Conservation (phyloP, 1,284 basidiomycete species). For the Apiotrichum siamense region DNA sequence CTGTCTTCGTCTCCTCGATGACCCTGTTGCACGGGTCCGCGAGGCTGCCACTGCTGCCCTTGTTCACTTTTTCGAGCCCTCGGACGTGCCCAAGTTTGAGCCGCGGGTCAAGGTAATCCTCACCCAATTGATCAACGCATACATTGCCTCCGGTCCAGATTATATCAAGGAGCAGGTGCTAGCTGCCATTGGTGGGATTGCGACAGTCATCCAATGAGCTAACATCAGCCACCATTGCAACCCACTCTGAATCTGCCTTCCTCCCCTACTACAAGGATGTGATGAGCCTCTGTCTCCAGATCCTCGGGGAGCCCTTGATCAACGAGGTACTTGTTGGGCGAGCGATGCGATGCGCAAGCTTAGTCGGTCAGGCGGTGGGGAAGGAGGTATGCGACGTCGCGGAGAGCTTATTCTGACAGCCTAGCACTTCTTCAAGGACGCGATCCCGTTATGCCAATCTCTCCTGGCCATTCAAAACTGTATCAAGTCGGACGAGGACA, state of each 20-base stretch:
- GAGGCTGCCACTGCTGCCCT: constrained; percentile 74
- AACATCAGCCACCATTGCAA: constrained; percentile 68
- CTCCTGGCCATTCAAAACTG: constrained; percentile 71
- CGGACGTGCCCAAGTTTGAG: constrained; percentile 61
- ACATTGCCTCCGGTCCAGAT: constrained; percentile 23
- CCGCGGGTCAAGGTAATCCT: constrained; percentile 56
- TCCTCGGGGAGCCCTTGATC: constrained; percentile 61
- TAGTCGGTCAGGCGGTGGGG: constrained; percentile 76
- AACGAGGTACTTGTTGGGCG: constrained; percentile 65
- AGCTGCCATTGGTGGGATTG: constrained; percentile 53
- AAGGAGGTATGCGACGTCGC: constrained; percentile 19
- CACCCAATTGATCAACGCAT: constrained; percentile 6
- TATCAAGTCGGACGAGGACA: constrained; percentile 37
- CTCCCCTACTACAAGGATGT: constrained; percentile 28
- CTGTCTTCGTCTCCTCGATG: constrained; percentile 65
- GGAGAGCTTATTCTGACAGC: background rate
- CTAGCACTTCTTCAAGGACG: constrained; percentile 53
- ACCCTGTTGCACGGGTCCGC: constrained; percentile 69
- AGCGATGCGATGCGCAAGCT: constrained; percentile 77
- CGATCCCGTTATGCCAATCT: constrained; percentile 62
- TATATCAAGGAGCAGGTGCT: constrained; percentile 81
- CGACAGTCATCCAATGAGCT: background rate
- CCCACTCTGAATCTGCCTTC: constrained; percentile 60
- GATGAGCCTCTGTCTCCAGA: constrained; percentile 48
- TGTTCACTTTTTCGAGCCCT: constrained; percentile 83